Evolutionary conservation across 305 asterid species (phyloP).

Genomic region (Fraxinus albicans): DNA sequence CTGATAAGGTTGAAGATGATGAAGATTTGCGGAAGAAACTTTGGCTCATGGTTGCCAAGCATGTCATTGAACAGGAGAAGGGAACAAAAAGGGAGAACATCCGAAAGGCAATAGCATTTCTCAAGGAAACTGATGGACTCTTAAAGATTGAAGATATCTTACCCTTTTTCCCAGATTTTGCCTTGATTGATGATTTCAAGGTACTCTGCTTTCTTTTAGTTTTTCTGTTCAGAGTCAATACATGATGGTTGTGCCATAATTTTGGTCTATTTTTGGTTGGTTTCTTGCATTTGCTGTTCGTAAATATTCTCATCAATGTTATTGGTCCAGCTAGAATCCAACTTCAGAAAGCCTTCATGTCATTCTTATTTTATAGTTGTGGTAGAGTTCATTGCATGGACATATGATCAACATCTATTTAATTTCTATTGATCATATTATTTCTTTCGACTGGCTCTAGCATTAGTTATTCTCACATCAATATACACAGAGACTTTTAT

Average conservation of each 20-base stretch:
- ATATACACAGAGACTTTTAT: neutral
- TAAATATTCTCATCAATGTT: neutral
- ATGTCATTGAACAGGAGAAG: constrained; percentile 92
- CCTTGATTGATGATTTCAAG: constrained; percentile 95
- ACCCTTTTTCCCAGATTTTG: constrained; percentile 96
- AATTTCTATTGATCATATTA: neutral
- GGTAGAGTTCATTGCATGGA: neutral
- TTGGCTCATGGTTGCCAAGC: constrained; percentile 98
- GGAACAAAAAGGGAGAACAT: constrained; percentile 98
- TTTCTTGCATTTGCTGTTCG: neutral
- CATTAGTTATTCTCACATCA: neutral
- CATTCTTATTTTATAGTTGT: neutral
- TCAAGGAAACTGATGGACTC: constrained; percentile 95
- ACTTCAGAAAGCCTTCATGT: neutral
- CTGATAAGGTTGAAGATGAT: constrained; percentile 98
- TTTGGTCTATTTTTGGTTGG: neutral
- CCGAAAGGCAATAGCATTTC: constrained; percentile 96
- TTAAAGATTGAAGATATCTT: constrained; percentile 95
- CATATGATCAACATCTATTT: neutral
- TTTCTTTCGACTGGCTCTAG: neutral
- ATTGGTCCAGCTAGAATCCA: neutral
- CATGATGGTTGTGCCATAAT: constrained; percentile 1
- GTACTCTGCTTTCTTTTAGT: constrained; percentile 34
- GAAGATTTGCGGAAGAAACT: constrained; percentile 94
- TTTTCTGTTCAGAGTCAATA: constrained; percentile 1